These are phyloP conservation scores for Spinellus fusiger DNA, from an alignment of 192 early-diverging fungal species.

Conservation along the genomic window DNA sequence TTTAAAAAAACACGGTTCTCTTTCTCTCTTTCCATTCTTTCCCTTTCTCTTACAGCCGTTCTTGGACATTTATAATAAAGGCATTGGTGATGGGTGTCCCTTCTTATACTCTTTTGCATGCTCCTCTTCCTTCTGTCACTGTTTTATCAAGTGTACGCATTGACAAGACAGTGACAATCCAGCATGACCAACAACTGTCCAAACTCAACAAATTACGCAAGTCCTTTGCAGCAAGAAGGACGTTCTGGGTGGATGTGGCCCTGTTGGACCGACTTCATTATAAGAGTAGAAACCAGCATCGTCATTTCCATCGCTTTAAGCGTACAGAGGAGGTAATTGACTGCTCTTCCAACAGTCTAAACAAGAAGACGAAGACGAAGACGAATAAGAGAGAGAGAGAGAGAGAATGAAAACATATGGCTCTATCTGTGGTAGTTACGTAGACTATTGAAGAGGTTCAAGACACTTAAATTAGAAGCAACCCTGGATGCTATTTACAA, in stretches of 20 bases:
- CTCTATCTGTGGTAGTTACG: constrained; percentile 21
- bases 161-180: neutral
- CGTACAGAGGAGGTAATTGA: constrained; percentile 14
- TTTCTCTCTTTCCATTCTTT: neutral
- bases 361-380: no score
- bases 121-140: neutral
- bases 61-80: no score
- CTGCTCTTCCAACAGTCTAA: no score
- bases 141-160: constrained; percentile 9
- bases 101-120: neutral
- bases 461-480: constrained; percentile 6
- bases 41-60: no score
- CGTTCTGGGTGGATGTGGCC: constrained; percentile 26
- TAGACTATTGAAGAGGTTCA: constrained; percentile 24
- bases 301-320: constrained; percentile 22
- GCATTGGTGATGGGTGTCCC: no score
- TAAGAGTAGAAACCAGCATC: constrained; percentile 27
- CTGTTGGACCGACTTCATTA: constrained; percentile 20
- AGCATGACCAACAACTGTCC: constrained; percentile 3
- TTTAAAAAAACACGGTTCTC: no score
- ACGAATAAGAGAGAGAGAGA: neutral
- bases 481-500: constrained; percentile 7
- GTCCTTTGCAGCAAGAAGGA: neutral
- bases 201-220: neutral
- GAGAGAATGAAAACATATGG: neutral